Base-by-base conservation (phyloP, 169 alveolate species). In the Perkinsus chesapeaki region DNA sequence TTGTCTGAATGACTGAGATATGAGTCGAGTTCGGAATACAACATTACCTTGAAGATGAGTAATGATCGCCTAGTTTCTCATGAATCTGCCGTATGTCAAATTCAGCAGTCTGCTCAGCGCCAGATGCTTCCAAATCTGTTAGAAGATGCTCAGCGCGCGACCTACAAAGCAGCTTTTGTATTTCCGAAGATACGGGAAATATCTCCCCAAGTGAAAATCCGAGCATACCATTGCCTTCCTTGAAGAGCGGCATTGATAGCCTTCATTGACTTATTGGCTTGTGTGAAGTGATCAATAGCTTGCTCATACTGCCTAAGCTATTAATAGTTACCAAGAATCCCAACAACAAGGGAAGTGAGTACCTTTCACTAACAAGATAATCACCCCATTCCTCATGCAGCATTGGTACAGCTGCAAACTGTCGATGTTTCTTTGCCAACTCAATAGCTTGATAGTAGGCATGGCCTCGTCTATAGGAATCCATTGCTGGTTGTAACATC, bases 301-400 rank as follows among this genome's bases (percentile, higher is more conserved):
- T 97, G 96, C 94, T 98, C 99, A 48, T 95, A 95, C 95, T 97
- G 97, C 92, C 96, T 60, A 16, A 60, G 31, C n/a, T n/a, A n/a
- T n/a, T n/a, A n/a, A n/a, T n/a, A n/a, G n/a, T n/a, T n/a, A n/a
- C n/a, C 34, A 16, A 20, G 91, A 20, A 73, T 20, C 20, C 91
- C 20, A n/a, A 10, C 16, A 16, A 3, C 0, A 43, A 12, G 10
- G 20, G 20, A 12, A 36, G 34, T 10, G 0, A 82, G 92, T 93
- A 91, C 93, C 90, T 93, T 91, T 39, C 82, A 93, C 39, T 48
- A 39, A 36, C 48, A 91, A 94, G 95, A 95, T 97, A 96, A 92
- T 97, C 98, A 48, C 98, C 99, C 98, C 99, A 98, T 93, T 97
- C 98, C 96, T 98, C 99, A 94, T 98, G 99, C 72, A 98, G 96